Percentiles rank a stretch among this genome's conserved stretches.
These are phyloP conservation scores for Tephrocybe sp. DNA, from an alignment of 768 basidiomycete species.

Conservation along the genomic window DNA sequence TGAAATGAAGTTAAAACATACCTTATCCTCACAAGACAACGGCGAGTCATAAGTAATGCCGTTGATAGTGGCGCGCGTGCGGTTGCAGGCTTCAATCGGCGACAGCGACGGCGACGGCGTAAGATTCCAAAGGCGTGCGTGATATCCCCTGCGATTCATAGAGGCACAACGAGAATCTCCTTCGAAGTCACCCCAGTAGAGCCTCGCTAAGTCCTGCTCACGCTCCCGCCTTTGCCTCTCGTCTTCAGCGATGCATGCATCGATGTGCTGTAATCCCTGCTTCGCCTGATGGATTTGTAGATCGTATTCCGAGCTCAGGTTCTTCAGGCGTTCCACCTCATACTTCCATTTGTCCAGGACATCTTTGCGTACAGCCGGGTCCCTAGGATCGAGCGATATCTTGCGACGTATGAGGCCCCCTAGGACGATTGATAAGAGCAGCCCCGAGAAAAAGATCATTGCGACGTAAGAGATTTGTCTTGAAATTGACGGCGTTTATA, in stretches of 20 bases:
- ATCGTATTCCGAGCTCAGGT: not conserved
- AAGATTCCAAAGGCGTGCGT: too few relatives aligned
- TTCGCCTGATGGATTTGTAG: not conserved
- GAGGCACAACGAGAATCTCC: slow-evolving; percentile 5
- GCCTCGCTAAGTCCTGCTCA: too few relatives aligned
- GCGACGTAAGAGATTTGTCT: too few relatives aligned
- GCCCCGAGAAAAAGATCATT: too few relatives aligned
- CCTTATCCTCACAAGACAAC: slow-evolving; percentile 12
- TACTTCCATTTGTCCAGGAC: not conserved
- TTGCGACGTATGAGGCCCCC: too few relatives aligned
- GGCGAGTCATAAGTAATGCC: slow-evolving; percentile 11
- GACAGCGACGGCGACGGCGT: too few relatives aligned
- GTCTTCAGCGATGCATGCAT: not conserved
- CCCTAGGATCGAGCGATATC: not conserved
- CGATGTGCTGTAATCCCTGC: too few relatives aligned
- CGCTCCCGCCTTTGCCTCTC: slow-evolving; percentile 5
- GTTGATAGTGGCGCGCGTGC: slow-evolving; percentile 14
- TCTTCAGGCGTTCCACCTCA: too few relatives aligned
- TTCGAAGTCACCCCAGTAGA: slow-evolving; percentile 4
- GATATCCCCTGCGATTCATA: slow-evolving; percentile 8
- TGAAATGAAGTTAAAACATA: not conserved
- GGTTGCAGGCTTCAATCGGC: slow-evolving; percentile 13
- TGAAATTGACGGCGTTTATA: too few relatives aligned
- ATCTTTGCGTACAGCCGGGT: not conserved
- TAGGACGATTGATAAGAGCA: too few relatives aligned